These are phyloP conservation scores for Torrubiellomyces zombiae DNA, from an alignment of 2,329 filamentous ascomycete species.

Conservation along the genomic window DNA sequence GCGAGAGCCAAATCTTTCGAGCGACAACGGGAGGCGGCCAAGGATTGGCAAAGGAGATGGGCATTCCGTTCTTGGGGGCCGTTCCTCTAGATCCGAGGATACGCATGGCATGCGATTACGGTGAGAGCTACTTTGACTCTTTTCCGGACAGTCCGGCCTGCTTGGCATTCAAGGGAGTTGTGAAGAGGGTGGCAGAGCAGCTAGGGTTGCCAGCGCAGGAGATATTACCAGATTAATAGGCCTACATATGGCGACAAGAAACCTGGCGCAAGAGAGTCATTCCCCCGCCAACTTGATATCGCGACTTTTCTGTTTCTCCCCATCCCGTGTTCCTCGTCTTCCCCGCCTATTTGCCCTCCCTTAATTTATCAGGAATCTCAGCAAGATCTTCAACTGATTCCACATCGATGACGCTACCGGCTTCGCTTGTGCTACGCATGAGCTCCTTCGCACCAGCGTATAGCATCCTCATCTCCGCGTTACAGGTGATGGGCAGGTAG, in stretches of 20 bases:
- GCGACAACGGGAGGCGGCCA: constrained; percentile 79
- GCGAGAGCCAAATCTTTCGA: constrained; percentile 71
- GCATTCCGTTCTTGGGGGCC: constrained; percentile 72
- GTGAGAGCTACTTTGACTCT: constrained; percentile 90
- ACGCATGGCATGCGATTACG: constrained; percentile 91
- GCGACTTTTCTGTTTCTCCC: neutral
- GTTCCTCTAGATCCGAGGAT: constrained; percentile 89
- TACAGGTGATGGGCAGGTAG: constrained; percentile 86
- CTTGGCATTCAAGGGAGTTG: constrained; percentile 62
- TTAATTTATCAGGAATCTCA: constrained; percentile 58
- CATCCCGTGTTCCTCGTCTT: constrained; percentile 3
- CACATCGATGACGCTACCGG: constrained; percentile 75
- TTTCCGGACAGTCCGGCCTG: constrained; percentile 91
- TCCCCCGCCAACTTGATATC: neutral
- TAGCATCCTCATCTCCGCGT: constrained; percentile 73
- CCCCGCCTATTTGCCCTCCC: constrained; percentile 12
- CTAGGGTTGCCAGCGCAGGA: constrained; percentile 45
- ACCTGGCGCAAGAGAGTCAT: too few species aligned
- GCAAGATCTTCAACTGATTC: constrained; percentile 65
- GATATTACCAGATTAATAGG: constrained; percentile 26
- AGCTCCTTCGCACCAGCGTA: constrained; percentile 94
- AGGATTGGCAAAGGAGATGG: constrained; percentile 68
- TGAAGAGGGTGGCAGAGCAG: constrained; percentile 51
- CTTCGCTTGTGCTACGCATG: constrained; percentile 84
- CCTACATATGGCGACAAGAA: too few species aligned